Base-by-base conservation (phyloP, 768 basidiomycete species). In the Xerocomus spinulosus region DNA sequence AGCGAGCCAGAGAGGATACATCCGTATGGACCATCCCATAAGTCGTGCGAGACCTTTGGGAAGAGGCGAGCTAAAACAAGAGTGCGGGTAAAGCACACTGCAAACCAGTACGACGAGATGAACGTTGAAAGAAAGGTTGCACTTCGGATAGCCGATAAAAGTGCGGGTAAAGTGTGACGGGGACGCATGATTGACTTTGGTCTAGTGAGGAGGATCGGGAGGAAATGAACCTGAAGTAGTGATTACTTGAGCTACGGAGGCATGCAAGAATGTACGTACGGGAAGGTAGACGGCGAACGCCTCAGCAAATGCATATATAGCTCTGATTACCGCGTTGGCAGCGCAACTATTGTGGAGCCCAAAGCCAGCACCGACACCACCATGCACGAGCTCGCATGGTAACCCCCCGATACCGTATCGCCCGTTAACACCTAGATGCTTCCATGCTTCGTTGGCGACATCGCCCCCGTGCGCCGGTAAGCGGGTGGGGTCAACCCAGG, bases 11-110 rank as follows among this genome's bases (percentile, higher is more conserved):
- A 75, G 50, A 89, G 65, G 25, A 83, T 67, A 50, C 83, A 77
- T 1, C 88, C 88, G 48, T 73, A 75, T 1, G 88, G 83, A 0
- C 88, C 85, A 58, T 91, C 88, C 80, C 85, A 87, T 50, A 85
- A 78, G 48, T 91, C 78, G 54, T 91, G 85, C 14, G 87, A 83
- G 40, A 91, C 71, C 30, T 61, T 69, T 0, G 85, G 85, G 32
- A 90, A 73, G 8, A 82, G 57, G 21, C 77, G 79, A 2, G 87
- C 85, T 13, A 85, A 61, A 5, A 79, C 68, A 5, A 85, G 68
- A 3, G 87, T 82, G 39, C 88, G 80, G 9, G 81, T 80, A 28
- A 81, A 61, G 63, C 88, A 91, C 13, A 89, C 80, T 5, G 78
- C 59, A 43, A 77, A 77, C 82, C 84, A 91, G 60, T 79, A 85